Percentiles rank a stretch among this genome's conserved stretches.
phyloP scores from a whole-genome alignment of 1,139 yeast genomes.

The Groenewaldozyma auringiensis region DNA sequence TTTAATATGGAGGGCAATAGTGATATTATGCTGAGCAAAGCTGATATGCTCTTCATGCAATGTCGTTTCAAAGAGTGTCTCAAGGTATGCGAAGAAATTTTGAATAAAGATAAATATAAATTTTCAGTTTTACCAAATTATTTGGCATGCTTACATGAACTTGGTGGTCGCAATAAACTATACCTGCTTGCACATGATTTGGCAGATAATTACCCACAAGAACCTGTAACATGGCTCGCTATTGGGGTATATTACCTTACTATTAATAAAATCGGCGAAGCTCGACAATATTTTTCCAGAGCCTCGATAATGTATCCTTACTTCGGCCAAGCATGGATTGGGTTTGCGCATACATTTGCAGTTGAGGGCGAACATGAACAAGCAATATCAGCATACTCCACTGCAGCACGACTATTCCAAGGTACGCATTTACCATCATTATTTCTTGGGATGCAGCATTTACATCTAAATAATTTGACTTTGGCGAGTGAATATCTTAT shows the following conservation, averaged over 20 bases:
- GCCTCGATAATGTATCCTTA: slow-evolving; percentile 85
- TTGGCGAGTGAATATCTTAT: slow-evolving; percentile 81
- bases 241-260: slow-evolving; percentile 86
- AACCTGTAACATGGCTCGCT: slow-evolving; percentile 85
- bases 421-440: slow-evolving; percentile 90
- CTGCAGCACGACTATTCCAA: slow-evolving; percentile 88
- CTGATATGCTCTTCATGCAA: slow-evolving; percentile 66
- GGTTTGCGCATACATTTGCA: slow-evolving; percentile 97
- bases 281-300: slow-evolving; percentile 79
- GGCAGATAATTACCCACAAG: slow-evolving; percentile 78
- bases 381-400: slow-evolving; percentile 94
- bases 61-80: slow-evolving; percentile 76
- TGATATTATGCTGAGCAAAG: slow-evolving; percentile 62
- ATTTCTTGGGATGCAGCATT: slow-evolving; percentile 92
- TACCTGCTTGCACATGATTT: slow-evolving; percentile 77
- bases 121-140: slow-evolving; percentile 66
- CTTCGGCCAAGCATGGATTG: slow-evolving; percentile 96
- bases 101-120: slow-evolving; percentile 62
- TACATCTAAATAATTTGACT: slow-evolving; percentile 74
- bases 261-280: slow-evolving; percentile 67
- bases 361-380: slow-evolving; percentile 98
- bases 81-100: slow-evolving; percentile 55
- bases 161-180: slow-evolving; percentile 73
- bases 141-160: slow-evolving; percentile 76
- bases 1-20: slow-evolving; percentile 61